Conservation (phyloP, 1,139 yeast species). For the Suhomyces bolitotheri region DNA sequence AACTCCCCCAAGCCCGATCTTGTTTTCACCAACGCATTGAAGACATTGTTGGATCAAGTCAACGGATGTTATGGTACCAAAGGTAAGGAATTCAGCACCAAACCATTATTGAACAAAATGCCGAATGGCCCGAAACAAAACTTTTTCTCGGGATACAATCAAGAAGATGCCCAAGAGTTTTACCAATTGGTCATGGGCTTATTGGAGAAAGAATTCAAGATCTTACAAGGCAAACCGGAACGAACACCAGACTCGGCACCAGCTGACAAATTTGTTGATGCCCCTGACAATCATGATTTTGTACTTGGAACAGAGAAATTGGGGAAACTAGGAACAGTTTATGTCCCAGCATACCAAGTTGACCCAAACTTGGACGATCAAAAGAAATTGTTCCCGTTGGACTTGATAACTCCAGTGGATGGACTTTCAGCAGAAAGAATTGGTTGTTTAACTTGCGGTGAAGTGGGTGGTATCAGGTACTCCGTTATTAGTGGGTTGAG, state of each 20-base stretch:
- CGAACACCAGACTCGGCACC: constrained; percentile 8
- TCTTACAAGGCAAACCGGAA: constrained; percentile 17
- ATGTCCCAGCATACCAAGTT: constrained; percentile 69
- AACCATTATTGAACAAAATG: constrained; percentile 64
- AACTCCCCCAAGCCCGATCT: constrained; percentile 36
- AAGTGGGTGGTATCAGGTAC: constrained; percentile 85
- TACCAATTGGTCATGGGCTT: constrained; percentile 77
- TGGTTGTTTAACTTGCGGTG: constrained; percentile 88
- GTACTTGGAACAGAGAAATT: constrained; percentile 51
- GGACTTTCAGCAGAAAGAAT: constrained; percentile 85
- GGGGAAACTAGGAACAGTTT: constrained; percentile 61
- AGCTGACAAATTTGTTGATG: constrained; percentile 23
- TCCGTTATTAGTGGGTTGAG: constrained; percentile 82
- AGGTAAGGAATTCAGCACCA: constrained; percentile 67
- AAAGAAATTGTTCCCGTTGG: constrained; percentile 50
- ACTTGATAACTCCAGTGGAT: constrained; percentile 82
- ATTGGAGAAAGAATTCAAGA: constrained; percentile 64
- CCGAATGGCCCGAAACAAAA: constrained; percentile 78
- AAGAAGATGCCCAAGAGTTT: constrained; percentile 94
- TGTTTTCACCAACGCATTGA: constrained; percentile 55
- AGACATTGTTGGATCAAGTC: constrained; percentile 50
- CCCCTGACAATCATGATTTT: constrained; percentile 22
- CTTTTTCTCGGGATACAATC: constrained; percentile 79
- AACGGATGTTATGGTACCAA: constrained; percentile 57
- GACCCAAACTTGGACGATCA: constrained; percentile 59